Base-by-base conservation (phyloP, 2,329 filamentous ascomycete species). In the Podosphaera aphanis region DNA sequence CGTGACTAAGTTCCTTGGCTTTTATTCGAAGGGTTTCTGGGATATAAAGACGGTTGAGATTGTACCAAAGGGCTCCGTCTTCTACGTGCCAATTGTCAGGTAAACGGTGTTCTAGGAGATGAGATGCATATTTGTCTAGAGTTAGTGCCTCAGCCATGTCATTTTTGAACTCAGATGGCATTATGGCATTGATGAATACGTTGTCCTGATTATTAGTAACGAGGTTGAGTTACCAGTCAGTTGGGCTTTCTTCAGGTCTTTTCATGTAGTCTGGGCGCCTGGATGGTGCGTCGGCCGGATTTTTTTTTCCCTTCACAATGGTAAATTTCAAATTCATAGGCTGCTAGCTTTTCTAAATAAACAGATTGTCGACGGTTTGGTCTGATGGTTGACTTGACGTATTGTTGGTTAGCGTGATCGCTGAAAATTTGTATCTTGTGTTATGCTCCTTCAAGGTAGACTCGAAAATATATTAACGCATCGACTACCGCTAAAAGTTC, bases 1-100 rank as follows among this genome's bases (percentile, higher is more conserved):
- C 42, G n/a, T 44, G 42, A 16, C 29, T 44, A 15, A 44, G 42
- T n/a, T 44, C 29, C 25, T 44, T 44, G 16, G 42, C 42, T 36
- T 8, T 44, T 20, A 44, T 44, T 21, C 42, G 42, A 21, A 44
- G 29, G 11, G 42, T 13, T 36, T 44, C 29, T 10, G 42, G 42
- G 23, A 44, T 36, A 2, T 25, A 41, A 11, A 41, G 20, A 4
- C 38, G 2, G 20, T 23, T 41, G n/a, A 41, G 38, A 7, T 19
- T 15, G 18, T 39, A 39, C 6, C 18, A 13, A 29, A 43, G 25
- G 4, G 25, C 41, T 11, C 19, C n/a, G 19, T 43, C n/a, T 33
- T 43, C 41, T 43, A 18, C 3, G 27, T 36, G 29, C 27, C 29
- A 44, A 7, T 44, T 15, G 4, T 23, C 42, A 18, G 29, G 42